Percentiles rank a stretch among this genome's conserved stretches.
These are phyloP conservation scores for Micractinium conductrix DNA, from an alignment of 139 green algal genomes.

Conservation along the genomic window DNA sequence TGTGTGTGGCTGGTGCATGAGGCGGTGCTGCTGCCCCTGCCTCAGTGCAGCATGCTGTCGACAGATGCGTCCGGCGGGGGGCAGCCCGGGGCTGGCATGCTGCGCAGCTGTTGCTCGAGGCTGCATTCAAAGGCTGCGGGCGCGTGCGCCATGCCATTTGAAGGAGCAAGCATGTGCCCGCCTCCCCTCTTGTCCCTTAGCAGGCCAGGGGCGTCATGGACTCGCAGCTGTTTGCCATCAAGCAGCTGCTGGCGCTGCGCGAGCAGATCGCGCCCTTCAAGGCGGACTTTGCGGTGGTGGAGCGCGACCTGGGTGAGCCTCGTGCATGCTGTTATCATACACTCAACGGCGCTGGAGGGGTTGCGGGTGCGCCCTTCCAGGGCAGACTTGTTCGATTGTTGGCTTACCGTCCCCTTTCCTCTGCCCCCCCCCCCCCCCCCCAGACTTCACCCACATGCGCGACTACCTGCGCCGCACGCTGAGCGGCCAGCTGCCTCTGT, in stretches of 20 bases:
- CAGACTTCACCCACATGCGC: slow-evolving; percentile 91
- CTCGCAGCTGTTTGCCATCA: slow-evolving; percentile 91
- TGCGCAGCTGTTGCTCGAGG: too few relatives aligned
- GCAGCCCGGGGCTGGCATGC: too few relatives aligned
- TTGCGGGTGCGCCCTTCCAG: too few relatives aligned
- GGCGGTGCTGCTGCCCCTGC: background rate
- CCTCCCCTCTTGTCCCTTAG: background rate
- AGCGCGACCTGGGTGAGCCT: slow-evolving; percentile 54
- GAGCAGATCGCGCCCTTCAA: slow-evolving; percentile 94
- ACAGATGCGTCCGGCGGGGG: too few relatives aligned
- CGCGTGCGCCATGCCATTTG: too few relatives aligned
- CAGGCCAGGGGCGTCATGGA: slow-evolving; percentile 64
- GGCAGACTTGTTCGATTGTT: too few relatives aligned
- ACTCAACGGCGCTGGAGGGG: too few relatives aligned
- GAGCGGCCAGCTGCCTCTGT: slow-evolving; percentile 81
- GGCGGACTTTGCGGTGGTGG: slow-evolving; percentile 81
- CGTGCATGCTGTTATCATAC: too few relatives aligned
- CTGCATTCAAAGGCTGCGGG: too few relatives aligned
- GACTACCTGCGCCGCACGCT: slow-evolving; percentile 88
- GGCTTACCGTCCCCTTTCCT: too few relatives aligned
- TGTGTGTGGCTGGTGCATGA: too few relatives aligned
- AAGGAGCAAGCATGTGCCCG: too few relatives aligned
- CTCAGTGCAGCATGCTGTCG: background rate
- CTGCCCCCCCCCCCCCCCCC: background rate
- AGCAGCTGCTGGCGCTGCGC: slow-evolving; percentile 92